Percentiles rank a stretch among this genome's conserved stretches.
phyloP scores from a whole-genome alignment of 192 early-diverging fungal species.

The Coemansia sp. region DNA sequence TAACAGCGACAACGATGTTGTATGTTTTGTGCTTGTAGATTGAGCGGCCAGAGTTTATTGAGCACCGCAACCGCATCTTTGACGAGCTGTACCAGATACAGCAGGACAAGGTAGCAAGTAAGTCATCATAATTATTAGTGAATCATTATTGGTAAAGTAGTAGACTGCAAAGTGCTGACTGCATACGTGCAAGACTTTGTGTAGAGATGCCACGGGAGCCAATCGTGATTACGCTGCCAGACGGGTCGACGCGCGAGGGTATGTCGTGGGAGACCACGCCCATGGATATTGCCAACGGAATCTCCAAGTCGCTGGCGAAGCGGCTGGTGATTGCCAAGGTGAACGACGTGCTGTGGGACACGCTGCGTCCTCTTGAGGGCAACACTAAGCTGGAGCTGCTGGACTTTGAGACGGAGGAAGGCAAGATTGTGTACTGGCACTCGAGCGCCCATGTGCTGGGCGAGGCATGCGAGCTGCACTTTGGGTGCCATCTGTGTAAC shows the following conservation, averaged over 20 bases:
- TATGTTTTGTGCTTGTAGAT: constrained; percentile 13
- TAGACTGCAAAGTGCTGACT: not conserved
- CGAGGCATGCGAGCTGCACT: constrained; percentile 96
- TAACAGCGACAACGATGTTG: not conserved
- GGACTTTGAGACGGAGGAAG: constrained; percentile 93
- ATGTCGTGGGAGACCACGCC: constrained; percentile 94
- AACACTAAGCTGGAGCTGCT: constrained; percentile 82
- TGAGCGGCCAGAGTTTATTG: constrained; percentile 49
- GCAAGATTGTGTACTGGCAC: constrained; percentile 97
- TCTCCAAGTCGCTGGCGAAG: constrained; percentile 86
- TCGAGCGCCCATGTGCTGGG: constrained; percentile 96
- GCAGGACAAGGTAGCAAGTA: constrained; percentile 48
- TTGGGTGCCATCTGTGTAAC: constrained; percentile 96
- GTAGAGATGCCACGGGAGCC: constrained; percentile 70
- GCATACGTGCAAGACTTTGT: constrained; percentile 58
- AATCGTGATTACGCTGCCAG: constrained; percentile 85
- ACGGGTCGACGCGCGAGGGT: constrained; percentile 78
- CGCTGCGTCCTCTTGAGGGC: constrained; percentile 80
- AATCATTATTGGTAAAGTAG: constrained; percentile 13
- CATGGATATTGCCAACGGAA: constrained; percentile 78
- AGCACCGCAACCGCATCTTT: constrained; percentile 55
- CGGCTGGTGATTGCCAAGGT: constrained; percentile 94
- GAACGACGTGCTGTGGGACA: constrained; percentile 86
- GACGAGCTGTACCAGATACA: constrained; percentile 52
- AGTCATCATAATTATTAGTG: constrained; percentile 21